phyloP scores from a whole-genome alignment of 441 rosid genomes.

The Euphorbia celastroides region DNA sequence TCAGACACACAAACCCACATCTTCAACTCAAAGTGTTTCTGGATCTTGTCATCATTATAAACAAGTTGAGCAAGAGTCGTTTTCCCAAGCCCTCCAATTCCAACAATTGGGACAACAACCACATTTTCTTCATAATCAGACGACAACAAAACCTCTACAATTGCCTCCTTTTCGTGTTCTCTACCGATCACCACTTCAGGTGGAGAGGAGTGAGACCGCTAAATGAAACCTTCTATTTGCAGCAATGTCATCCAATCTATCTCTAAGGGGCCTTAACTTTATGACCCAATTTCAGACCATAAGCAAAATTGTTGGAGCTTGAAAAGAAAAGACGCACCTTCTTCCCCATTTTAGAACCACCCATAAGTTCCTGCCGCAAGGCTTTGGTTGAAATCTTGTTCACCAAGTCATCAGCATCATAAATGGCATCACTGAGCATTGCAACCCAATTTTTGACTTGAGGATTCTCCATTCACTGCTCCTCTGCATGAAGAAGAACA shows the following conservation, averaged over 20 bases:
- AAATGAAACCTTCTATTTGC: not conserved
- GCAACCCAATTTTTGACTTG: conserved; percentile 6
- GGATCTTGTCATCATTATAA: not conserved
- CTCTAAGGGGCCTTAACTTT: conserved; percentile 8
- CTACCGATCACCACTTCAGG: conserved; percentile 18
- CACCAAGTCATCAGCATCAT: not conserved
- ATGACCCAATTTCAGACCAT: conserved; percentile 13
- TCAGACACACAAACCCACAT: not conserved
- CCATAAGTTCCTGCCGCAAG: not conserved
- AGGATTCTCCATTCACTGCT: not conserved
- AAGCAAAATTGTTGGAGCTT: not conserved
- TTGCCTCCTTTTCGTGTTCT: conserved; percentile 12
- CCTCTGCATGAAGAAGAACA: conserved; percentile 21
- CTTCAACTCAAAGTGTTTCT: not conserved
- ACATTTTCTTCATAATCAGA: conserved; percentile 2
- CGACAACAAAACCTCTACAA: not conserved
- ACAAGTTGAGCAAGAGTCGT: too few relatives aligned
- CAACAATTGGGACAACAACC: not conserved
- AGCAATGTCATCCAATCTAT: conserved; percentile 6
- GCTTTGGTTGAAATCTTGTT: conserved; percentile 13
- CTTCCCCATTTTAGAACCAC: not conserved
- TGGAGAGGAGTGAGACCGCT: not conserved
- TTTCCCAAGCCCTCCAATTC: conserved; percentile 8
- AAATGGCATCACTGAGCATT: conserved; percentile 15
- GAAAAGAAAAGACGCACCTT: not conserved